Base-by-base conservation (phyloP, 257 asterid genomes). In the Apocynum venetum region DNA sequence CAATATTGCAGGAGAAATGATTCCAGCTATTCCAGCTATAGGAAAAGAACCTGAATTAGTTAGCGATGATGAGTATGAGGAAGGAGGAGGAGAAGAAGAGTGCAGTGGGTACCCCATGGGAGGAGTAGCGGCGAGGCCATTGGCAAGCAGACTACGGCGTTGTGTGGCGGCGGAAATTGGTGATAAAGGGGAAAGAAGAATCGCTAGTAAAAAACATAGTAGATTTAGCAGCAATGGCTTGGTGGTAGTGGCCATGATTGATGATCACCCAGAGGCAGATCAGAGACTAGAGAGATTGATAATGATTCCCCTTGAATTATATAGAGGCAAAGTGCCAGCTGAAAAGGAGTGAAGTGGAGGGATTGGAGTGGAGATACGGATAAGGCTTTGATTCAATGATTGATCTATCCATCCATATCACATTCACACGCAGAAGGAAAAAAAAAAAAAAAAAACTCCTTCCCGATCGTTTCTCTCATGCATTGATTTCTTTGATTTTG, bases 1-100 rank as follows among this genome's bases (percentile, higher is more conserved):
- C 92, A 75, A 94, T 80, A 7, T 79, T 65, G 80, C 98, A 94
- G 48, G 48, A 74, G 78, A 94, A 92, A 80, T 92, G 96, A 73
- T 94, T 94, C 98, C 98, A 94, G 80, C 97, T 94, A 82, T 89
- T 94, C 98, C 98, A 94, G 84, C 98, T 92, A 80, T 40, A 46
- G 25, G 2, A 79, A 75, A 57, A 49, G 43, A 15, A 51, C 10
- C 36, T 1, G 20, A 65, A 63, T 53, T 36, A 25, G 3, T 72
- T 53, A 68, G 55, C 25, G n/a, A 9, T 55, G 61, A 17, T 0
- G 0, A 6, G 2, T 7, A 17, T 15, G 31, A 55, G 40, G 0
- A 8, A 2, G 4, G n/a, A 44, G 9, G 9, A 4, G 7, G n/a
- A 0, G 6, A 4, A n/a, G 17, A 65, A 65, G 19, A 8, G 44